Evolutionary conservation across 192 early-diverging fungal genomes (phyloP), one percentile per base, ranked within the genome.

Genomic region (Coemansia erecta): DNA sequence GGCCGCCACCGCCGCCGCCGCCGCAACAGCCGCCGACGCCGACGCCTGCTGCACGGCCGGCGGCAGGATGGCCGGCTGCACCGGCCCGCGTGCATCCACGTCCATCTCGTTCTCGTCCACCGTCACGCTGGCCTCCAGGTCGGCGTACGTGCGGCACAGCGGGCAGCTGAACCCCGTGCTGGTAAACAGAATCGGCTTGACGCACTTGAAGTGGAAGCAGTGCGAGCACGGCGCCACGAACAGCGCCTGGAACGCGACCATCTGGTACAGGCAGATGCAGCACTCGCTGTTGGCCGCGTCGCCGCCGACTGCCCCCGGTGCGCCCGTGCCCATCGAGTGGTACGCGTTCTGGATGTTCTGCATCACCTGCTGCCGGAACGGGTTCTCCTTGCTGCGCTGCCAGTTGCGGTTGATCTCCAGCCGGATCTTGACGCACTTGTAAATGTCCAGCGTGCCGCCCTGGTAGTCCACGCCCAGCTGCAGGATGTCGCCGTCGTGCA

Each of bases 391-490:
- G 52, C 80, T 75, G 26, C 83, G 82, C 80, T 87, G 84, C 83
- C 82, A 83, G 50, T 82, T 83, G 42, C 87, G 81, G 65, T 89
- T 88, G 46, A 90, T 64, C 72, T 93, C 90, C 23, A 92, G 65
- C 19, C 89, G 72, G 80, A 97, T 97, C 70, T 90, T 88, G 11
- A 97, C 92, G 66, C 92, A 94, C 79, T 92, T 89, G 85, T 93
- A 94, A 48, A 93, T 91, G 67, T 96, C 94, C 78, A 94, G 87
- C 17, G 84, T 85, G 28, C 92, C 85, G 43, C 93, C 94, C 80
- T 95, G 93, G 70, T 97, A 97, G 63, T 98, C 97, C 14, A 96
- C 90, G 26, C 97, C 97, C 23, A 98, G 82, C 82, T 98, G 95
- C 51, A 98, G 80, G 21, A 98, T 83, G 72, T 98, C 97, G 8